Base-by-base conservation (phyloP, 179 eudicot genomes). In the Pouteria campechiana region DNA sequence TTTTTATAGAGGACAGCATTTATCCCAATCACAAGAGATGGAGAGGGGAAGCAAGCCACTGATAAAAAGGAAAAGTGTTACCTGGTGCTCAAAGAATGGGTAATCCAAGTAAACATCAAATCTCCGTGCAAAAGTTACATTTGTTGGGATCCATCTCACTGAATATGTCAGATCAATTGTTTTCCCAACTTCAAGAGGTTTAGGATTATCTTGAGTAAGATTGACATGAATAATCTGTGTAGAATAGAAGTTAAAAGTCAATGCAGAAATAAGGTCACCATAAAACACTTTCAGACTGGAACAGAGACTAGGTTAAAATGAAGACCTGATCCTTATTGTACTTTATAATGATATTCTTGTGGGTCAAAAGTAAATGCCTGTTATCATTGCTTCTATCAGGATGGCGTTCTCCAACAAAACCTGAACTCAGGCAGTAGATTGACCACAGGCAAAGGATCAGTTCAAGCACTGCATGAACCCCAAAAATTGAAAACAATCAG, bases 21-120 rank as follows among this genome's bases (percentile, higher is more conserved):
- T n/a, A n/a, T n/a, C n/a, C n/a, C n/a, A n/a, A n/a, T n/a, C n/a
- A n/a, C n/a, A n/a, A n/a, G n/a, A n/a, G n/a, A n/a, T n/a, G n/a
- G n/a, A n/a, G n/a, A n/a, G n/a, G n/a, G n/a, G n/a, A n/a, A n/a
- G n/a, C n/a, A n/a, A n/a, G n/a, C n/a, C n/a, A n/a, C n/a, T n/a
- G n/a, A n/a, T n/a, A n/a, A n/a, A n/a, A 33, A 24, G 14, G 23
- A 33, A 46, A 35, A 13, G n/a, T n/a, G n/a, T n/a, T n/a, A 87
- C 96, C 96, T 87, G 96, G 48, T 87, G 94, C 81, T 87, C 96
- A 66, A 87, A 87, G 60, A 87, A 87, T 23, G 90, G 94, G 49
- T 76, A 79, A 47, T 87, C 96, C 63, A 87, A 55, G 70, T 87
- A 87, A 41, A 87, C 96, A 68, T 87, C 86, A 50, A 87, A 87